A percentile compares a stretch with the other conserved stretches of the same genome.
Conservation (phyloP, 352 stramenopile genomes). For the Elongisporangium senticosum region DNA sequence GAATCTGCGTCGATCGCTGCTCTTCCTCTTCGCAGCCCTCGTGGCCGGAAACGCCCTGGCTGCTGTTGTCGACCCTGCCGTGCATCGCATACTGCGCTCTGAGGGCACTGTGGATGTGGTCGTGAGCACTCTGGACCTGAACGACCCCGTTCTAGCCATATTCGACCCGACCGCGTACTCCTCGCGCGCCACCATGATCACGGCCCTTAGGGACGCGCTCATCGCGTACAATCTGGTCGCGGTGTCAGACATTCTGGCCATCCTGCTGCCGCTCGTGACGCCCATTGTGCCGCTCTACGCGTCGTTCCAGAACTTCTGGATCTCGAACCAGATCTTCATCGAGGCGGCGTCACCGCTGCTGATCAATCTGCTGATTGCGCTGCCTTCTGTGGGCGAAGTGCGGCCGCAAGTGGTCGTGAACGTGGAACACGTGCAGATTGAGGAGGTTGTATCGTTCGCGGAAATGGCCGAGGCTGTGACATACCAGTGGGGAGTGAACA, state of each 20-base stretch:
- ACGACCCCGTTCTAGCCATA: not conserved
- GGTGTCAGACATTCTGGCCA: slow-evolving; percentile 1
- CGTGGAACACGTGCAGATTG: not conserved
- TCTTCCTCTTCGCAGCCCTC: not conserved
- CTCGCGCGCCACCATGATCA: slow-evolving; percentile 16
- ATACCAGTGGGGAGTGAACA: slow-evolving; percentile 7
- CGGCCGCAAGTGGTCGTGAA: slow-evolving; percentile 5
- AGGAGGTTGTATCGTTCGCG: not conserved
- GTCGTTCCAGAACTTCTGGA: slow-evolving; percentile 21
- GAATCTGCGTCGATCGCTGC: not conserved
- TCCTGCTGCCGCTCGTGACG: slow-evolving; percentile 1
- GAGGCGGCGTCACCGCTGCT: slow-evolving; percentile 17
- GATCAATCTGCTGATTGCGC: slow-evolving; percentile 13
- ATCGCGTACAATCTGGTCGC: slow-evolving; percentile 8
- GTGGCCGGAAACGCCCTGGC: not conserved
- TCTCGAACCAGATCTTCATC: slow-evolving; percentile 33
- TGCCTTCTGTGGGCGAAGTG: slow-evolving; percentile 25
- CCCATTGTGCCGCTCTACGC: slow-evolving; percentile 9
- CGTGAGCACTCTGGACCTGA: slow-evolving; percentile 9
- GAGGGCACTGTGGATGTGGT: slow-evolving; percentile 18
- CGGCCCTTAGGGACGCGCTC: slow-evolving; percentile 13
- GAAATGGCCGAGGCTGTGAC: not conserved
- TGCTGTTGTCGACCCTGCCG: slow-evolving; percentile 10
- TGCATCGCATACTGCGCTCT: slow-evolving; percentile 17
- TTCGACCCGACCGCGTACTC: not conserved